Evolutionary conservation across 2,329 filamentous ascomycete genomes (phyloP).

Genomic region (Beauveria medogensis): DNA sequence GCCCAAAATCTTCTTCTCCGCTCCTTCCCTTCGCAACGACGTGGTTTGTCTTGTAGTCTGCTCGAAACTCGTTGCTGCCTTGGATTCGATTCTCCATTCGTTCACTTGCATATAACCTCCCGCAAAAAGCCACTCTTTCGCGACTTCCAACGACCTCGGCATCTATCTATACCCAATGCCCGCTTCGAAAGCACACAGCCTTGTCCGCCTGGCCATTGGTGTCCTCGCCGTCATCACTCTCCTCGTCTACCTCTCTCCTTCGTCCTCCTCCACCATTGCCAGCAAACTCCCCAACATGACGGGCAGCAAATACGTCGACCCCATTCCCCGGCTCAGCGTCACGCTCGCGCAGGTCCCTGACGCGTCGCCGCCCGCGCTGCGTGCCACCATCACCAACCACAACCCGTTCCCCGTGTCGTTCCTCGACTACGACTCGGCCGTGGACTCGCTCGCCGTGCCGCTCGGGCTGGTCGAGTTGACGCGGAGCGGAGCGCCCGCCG

Average conservation of each 20-base stretch:
- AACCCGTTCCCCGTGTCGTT: constrained; percentile 27
- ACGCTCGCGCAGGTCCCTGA: constrained; percentile 23
- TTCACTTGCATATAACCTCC: background rate
- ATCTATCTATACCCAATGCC: background rate
- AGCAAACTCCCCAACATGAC: background rate
- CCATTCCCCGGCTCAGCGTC: constrained; percentile 22
- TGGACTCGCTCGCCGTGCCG: constrained; percentile 28
- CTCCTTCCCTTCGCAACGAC: background rate
- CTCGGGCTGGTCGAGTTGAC: constrained; percentile 28
- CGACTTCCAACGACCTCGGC: too few relatives aligned
- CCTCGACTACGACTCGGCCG: constrained; percentile 30
- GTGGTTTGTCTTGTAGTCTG: background rate
- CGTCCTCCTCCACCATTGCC: background rate
- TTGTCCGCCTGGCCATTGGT: background rate
- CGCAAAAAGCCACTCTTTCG: background rate
- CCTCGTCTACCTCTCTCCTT: background rate
- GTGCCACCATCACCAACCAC: constrained; percentile 29
- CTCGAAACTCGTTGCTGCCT: background rate
- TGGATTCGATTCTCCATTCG: background rate
- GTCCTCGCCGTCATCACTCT: background rate
- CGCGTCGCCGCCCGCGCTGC: constrained; percentile 26
- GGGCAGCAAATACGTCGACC: background rate
- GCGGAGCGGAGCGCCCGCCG: constrained; percentile 18
- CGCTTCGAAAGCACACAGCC: background rate
- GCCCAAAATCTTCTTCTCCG: background rate